These are phyloP conservation scores for Mycena floridula DNA, from an alignment of 768 basidiomycete genomes.

Conservation along the genomic window DNA sequence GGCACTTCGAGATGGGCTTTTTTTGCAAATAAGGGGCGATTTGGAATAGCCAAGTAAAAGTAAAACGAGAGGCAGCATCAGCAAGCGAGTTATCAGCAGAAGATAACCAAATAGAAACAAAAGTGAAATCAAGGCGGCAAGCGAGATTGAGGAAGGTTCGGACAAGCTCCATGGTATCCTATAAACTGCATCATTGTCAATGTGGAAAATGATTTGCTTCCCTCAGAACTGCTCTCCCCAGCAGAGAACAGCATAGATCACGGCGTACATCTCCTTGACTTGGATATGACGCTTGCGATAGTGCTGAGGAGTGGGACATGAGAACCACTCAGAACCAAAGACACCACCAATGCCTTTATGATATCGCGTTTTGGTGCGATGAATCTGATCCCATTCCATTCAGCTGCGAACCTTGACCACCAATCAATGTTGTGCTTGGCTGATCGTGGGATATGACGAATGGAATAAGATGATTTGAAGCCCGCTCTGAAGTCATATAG, in stretches of 20 bases:
- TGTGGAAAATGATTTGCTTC: not conserved
- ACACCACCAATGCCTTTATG: not conserved
- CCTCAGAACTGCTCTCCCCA: not conserved
- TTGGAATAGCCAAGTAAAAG: too few species aligned
- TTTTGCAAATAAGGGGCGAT: too few species aligned
- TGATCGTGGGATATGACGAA: not conserved
- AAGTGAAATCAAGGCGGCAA: not conserved
- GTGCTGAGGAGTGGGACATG: not conserved
- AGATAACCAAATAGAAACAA: not conserved
- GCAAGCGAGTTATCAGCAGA: not conserved
- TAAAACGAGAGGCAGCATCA: not conserved
- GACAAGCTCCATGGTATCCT: not conserved
- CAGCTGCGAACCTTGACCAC: not conserved
- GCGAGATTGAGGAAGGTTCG: not conserved
- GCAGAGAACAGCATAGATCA: not conserved
- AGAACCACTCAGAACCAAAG: not conserved
- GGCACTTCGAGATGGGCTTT: too few species aligned
- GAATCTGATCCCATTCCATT: not conserved
- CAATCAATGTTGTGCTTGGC: not conserved
- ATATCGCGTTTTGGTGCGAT: not conserved
- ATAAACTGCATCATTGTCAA: not conserved
- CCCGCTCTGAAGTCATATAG: not conserved
- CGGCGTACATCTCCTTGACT: not conserved
- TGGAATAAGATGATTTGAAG: not conserved
- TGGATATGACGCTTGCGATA: not conserved